Evolutionary conservation across 352 stramenopile species (phyloP), one percentile per base, ranked within the genome.

Genomic region (Pilasporangium apinafurcum): DNA sequence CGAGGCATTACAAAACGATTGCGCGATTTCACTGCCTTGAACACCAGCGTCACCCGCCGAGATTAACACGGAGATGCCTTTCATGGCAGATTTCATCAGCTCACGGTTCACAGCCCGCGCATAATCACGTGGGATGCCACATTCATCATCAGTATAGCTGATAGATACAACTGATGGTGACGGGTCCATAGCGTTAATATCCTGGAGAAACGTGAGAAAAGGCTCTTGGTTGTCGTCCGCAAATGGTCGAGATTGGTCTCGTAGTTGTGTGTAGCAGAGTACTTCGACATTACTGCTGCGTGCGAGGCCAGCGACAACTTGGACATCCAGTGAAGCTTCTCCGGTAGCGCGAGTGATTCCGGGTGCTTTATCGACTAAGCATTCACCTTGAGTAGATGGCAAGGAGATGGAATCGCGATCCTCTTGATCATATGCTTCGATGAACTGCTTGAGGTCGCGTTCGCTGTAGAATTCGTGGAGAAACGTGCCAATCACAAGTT

Each of bases 71-170:
- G 78, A 77, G 37, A 81, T 77, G 20, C 79, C 79, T 17, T 67
- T 62, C 28, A 83, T 49, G 6, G 75, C 79, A 2, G 73, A 69
- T 43, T 91, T 91, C 62, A 82, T 84, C 33, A 91, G 65, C 42
- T 91, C 79, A 2, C 60, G 54, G 48, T 88, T 84, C 13, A 91
- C 68, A 1, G 74, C 68, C 22, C 60, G 51, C 0, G 68, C 68
- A 48, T 91, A 91, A 9, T 44, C 56, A 4, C 27, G 21, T 0
- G 79, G 73, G 12, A 88, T 48, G 20, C 71, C 77, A 49, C 75
- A 87, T 52, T 91, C 79, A 35, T 91, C 79, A 51, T 91, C 79
- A 10, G 79, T 83, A 61, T 91, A 91, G 51, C 79, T 91, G 48
- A 91, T 76, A 14, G 75, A 88, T 6, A 91, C 71, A 22, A 88